Evolutionary conservation across 1,284 basidiomycete species (phyloP).

Genomic region (Trichosporon coremiiforme): DNA sequence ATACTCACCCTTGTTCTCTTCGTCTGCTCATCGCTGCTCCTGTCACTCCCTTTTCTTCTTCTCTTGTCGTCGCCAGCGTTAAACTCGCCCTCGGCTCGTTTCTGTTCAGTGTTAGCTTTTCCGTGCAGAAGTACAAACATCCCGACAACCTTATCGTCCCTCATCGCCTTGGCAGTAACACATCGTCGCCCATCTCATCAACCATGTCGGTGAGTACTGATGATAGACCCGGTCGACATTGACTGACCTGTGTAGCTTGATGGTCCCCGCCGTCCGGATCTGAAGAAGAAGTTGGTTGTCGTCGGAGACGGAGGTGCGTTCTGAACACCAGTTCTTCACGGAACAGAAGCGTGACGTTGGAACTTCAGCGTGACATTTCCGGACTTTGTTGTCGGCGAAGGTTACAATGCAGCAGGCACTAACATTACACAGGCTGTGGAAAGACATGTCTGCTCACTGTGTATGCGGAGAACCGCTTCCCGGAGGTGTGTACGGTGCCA

Average conservation of each 20-base stretch:
- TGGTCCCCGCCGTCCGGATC: constrained; percentile 63
- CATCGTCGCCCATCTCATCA: constrained; percentile 1
- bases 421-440: constrained; percentile 59
- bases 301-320: constrained; percentile 61
- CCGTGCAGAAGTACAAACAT: background rate
- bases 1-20: background rate
- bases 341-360: background rate
- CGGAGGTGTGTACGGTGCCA: constrained; percentile 66
- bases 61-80: background rate
- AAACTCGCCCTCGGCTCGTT: background rate
- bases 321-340: background rate
- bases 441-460: constrained; percentile 61
- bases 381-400: background rate
- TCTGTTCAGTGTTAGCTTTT: background rate
- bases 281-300: constrained; percentile 86
- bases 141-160: constrained; percentile 3
- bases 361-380: background rate
- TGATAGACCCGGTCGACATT: background rate
- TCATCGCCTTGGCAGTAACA: background rate
- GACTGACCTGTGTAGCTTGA: constrained; percentile 23
- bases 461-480: constrained; percentile 96
- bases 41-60: background rate
- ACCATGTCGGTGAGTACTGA: constrained; percentile 20
- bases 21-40: background rate
- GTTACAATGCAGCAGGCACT: background rate